A percentile compares a stretch with the other conserved stretches of the same genome.
phyloP scores from a whole-genome alignment of 2,329 filamentous ascomycete species.

The Arthroderma sp. region DNA sequence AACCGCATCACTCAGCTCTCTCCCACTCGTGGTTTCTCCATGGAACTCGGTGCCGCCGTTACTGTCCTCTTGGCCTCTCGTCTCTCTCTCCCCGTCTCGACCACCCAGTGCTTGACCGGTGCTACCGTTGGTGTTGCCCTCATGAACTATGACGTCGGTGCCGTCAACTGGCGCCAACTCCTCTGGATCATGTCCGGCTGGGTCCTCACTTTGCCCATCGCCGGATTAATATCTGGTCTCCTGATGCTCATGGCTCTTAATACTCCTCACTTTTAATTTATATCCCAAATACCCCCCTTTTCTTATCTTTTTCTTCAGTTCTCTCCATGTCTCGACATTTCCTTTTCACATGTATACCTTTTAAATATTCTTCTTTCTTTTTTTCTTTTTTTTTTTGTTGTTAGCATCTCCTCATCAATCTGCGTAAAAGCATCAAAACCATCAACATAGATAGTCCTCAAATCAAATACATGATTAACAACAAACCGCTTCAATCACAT shows the following conservation, averaged over 20 bases:
- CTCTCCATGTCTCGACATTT: background rate
- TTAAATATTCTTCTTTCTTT: too few species aligned
- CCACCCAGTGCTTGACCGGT: conserved; percentile 26
- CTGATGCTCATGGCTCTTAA: conserved; percentile 31
- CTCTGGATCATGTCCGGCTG: conserved; percentile 32
- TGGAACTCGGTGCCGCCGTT: conserved; percentile 31
- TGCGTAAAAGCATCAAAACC: too few species aligned
- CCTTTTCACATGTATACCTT: background rate
- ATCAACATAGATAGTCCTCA: too few species aligned
- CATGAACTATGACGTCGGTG: conserved; percentile 25
- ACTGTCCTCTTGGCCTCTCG: conserved; percentile 24
- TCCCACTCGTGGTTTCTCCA: conserved; percentile 24
- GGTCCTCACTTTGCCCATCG: conserved; percentile 32
- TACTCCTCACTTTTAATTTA: conserved; percentile 23
- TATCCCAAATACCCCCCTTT: background rate
- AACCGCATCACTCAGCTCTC: conserved; percentile 31
- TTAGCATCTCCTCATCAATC: too few species aligned
- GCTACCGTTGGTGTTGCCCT: conserved; percentile 24
- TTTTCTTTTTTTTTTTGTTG: too few species aligned
- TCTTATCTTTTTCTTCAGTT: background rate
- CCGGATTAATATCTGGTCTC: conserved; percentile 28
- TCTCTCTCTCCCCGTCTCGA: conserved; percentile 24
- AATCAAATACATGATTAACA: too few species aligned
- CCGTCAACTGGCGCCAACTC: conserved; percentile 34
- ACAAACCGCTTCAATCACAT: too few species aligned